phyloP scores from a whole-genome alignment of 345 rosid genomes.

The Eucalyptus marginata region DNA sequence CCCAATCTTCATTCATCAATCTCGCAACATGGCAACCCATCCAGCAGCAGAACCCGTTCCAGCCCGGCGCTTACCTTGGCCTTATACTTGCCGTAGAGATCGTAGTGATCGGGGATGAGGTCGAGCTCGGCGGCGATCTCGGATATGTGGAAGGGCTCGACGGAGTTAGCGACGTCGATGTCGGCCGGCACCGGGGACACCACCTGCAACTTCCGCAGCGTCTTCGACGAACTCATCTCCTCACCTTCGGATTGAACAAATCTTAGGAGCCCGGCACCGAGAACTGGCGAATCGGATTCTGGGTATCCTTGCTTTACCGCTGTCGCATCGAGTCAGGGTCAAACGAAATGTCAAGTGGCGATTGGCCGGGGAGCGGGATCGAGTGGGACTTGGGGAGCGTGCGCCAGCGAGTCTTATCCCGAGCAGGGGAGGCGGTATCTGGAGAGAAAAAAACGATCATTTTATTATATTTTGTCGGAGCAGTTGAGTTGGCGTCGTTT shows the following conservation, averaged over 20 bases:
- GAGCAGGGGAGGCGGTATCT: background rate
- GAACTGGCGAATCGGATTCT: background rate
- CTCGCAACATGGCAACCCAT: background rate
- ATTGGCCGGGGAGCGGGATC: background rate
- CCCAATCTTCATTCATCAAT: background rate
- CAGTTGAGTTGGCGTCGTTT: fast-evolving
- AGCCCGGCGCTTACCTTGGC: slow-evolving; percentile 51
- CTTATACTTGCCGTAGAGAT: slow-evolving; percentile 90
- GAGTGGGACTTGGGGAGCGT: background rate
- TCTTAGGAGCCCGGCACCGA: background rate
- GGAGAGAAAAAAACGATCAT: background rate
- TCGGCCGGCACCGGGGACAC: slow-evolving; percentile 92
- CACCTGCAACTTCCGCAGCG: slow-evolving; percentile 60
- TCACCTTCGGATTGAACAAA: background rate
- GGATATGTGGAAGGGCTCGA: slow-evolving; percentile 74
- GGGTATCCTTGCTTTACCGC: background rate
- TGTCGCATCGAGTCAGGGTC: background rate
- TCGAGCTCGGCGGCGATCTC: slow-evolving; percentile 75
- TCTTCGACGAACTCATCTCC: slow-evolving; percentile 17
- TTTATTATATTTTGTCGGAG: background rate
- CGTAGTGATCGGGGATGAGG: slow-evolving; percentile 62
- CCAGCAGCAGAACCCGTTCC: background rate
- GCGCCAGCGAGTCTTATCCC: background rate
- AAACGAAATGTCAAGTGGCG: background rate
- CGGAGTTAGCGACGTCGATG: slow-evolving; percentile 85